Percentiles rank a stretch among this genome's conserved stretches.
phyloP scores from a whole-genome alignment of 2,329 filamentous ascomycete species.

The Emergomyces pasteurianus region DNA sequence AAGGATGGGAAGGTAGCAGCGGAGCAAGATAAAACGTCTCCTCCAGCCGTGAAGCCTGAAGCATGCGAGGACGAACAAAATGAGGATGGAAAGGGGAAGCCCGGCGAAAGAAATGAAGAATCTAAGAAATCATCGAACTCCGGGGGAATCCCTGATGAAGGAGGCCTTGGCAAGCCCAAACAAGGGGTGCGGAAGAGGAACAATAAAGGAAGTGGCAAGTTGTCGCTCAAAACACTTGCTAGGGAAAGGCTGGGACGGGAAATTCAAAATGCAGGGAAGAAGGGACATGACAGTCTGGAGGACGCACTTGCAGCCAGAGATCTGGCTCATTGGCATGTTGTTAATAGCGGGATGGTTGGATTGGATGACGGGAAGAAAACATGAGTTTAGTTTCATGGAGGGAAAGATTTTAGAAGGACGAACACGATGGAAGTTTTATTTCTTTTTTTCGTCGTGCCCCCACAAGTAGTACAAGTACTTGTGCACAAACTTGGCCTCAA shows the following conservation, averaged over 20 bases:
- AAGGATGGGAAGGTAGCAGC: not conserved
- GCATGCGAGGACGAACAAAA: not conserved
- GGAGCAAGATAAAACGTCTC: not conserved
- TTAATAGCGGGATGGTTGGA: not conserved
- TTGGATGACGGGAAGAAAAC: not conserved
- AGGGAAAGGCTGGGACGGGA: conserved; percentile 10
- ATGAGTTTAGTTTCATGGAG: not conserved
- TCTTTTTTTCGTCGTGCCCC: too few relatives aligned
- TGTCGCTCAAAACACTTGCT: conserved; percentile 14
- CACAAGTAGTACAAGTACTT: too few relatives aligned
- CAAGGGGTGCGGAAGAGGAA: not conserved
- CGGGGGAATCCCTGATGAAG: not conserved
- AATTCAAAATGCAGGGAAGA: conserved; percentile 12
- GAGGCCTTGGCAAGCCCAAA: not conserved
- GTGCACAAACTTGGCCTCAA: too few relatives aligned
- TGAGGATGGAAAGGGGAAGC: not conserved
- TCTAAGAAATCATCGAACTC: not conserved
- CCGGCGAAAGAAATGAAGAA: not conserved
- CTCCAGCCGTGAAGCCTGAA: not conserved
- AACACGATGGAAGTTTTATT: too few relatives aligned
- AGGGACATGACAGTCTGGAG: conserved; percentile 34
- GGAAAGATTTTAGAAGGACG: not conserved
- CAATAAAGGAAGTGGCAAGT: not conserved
- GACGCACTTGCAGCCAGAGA: conserved; percentile 36
- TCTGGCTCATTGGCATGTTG: conserved; percentile 29